Conservation (phyloP, 2,329 filamentous ascomycete genomes). For the Raffaelea arxii region DNA sequence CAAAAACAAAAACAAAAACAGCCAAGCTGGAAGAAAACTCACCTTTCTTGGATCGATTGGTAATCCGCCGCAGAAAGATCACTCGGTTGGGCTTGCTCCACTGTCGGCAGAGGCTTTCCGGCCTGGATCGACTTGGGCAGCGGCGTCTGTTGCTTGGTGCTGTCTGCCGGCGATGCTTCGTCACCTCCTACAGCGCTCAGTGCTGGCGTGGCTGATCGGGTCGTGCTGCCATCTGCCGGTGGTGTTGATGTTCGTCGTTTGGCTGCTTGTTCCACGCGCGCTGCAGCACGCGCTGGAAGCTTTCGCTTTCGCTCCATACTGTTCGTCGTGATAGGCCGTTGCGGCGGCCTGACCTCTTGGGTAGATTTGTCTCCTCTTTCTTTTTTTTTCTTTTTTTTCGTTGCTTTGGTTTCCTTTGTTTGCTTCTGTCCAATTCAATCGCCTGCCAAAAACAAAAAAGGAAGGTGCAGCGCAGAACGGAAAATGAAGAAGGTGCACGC, state of each 20-base stretch:
- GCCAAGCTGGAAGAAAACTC: constrained; percentile 10
- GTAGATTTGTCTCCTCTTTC: not conserved
- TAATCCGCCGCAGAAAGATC: constrained; percentile 56
- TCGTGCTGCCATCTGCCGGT: constrained; percentile 26
- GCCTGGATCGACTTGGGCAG: constrained; percentile 55
- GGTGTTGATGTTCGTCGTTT: constrained; percentile 52
- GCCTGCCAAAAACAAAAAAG: constrained; percentile 8
- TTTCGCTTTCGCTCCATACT: constrained; percentile 58
- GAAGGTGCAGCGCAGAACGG: too few species aligned
- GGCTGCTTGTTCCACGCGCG: constrained; percentile 47
- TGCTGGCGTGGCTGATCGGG: constrained; percentile 36
- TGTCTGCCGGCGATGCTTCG: constrained; percentile 19
- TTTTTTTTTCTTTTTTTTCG: not conserved
- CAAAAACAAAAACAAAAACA: constrained; percentile 9
- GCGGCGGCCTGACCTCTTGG: too few species aligned
- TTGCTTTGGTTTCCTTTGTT: not conserved
- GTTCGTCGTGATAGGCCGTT: too few species aligned
- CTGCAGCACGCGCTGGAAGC: constrained; percentile 51
- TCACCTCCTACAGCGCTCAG: constrained; percentile 18
- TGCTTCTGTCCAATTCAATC: not conserved
- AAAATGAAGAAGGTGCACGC: too few species aligned
- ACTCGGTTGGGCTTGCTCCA: constrained; percentile 56
- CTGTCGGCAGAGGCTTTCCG: constrained; percentile 60
- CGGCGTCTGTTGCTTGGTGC: constrained; percentile 25
- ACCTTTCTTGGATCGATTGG: constrained; percentile 67